phyloP scores from a whole-genome alignment of 2,329 filamentous ascomycete genomes.

The Pestalotiopsis sp. region DNA sequence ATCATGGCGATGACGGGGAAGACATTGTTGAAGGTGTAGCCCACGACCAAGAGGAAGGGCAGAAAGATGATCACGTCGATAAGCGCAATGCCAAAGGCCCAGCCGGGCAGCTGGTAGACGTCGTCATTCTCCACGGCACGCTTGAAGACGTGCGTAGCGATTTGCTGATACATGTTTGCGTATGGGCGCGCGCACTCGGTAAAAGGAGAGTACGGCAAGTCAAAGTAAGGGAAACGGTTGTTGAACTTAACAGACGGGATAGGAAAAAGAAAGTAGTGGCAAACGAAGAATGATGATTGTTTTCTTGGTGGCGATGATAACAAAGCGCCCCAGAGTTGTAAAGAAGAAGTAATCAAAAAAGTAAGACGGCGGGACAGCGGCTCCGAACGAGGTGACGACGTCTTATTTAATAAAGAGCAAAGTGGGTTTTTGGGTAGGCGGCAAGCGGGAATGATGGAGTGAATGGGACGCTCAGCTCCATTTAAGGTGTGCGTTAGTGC shows the following conservation, averaged over 20 bases:
- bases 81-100: constrained; percentile 42
- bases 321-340: background rate
- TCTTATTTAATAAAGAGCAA: constrained; percentile 1
- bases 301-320: background rate
- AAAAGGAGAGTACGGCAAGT: background rate
- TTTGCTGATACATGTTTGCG: constrained; percentile 34
- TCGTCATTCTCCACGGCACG: constrained; percentile 34
- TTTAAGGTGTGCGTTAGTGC: background rate
- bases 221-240: background rate
- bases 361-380: background rate
- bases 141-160: constrained; percentile 36
- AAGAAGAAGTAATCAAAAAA: background rate
- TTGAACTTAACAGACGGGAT: background rate
- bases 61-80: constrained; percentile 46
- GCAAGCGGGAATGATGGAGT: background rate
- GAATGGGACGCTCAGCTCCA: background rate
- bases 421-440: background rate
- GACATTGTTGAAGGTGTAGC: constrained; percentile 53
- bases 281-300: background rate
- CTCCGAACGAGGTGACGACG: background rate
- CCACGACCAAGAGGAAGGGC: constrained; percentile 44
- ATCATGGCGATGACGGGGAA: constrained; percentile 59
- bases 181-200: constrained; percentile 4
- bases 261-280: background rate
- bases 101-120: constrained; percentile 38